Evolutionary conservation across 208 protist genomes (phyloP).

Genomic region (Vickermania ingenoplastis): DNA sequence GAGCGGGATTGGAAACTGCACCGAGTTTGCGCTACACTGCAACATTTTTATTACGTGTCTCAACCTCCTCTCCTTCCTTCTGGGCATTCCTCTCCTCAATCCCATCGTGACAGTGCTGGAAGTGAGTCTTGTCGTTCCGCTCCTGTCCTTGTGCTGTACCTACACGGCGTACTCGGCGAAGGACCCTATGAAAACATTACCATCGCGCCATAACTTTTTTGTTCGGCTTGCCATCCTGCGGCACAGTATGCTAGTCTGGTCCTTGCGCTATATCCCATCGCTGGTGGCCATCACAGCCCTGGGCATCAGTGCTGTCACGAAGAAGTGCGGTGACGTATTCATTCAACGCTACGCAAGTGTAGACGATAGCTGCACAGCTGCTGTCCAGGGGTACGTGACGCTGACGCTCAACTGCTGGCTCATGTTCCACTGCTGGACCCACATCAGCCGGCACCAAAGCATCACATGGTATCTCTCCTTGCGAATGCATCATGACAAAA

Average conservation of each 20-base stretch:
- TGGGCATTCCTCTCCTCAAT: constrained; percentile 53
- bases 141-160: constrained; percentile 66
- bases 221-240: constrained; percentile 71
- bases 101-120: constrained; percentile 64
- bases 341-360: constrained; percentile 10
- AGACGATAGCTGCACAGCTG: constrained; percentile 32
- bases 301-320: constrained; percentile 46
- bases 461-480: constrained; percentile 62
- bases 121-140: constrained; percentile 76
- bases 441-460: constrained; percentile 79
- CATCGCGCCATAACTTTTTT: constrained; percentile 77
- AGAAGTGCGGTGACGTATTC: constrained; percentile 16
- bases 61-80: constrained; percentile 42
- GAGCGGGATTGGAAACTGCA: constrained; percentile 77
- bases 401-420: constrained; percentile 87
- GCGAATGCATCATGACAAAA: constrained; percentile 54
- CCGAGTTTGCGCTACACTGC: constrained; percentile 75
- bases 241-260: constrained; percentile 73
- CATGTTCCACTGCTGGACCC: constrained; percentile 83
- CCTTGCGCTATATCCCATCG: constrained; percentile 63
- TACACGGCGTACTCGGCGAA: constrained; percentile 77
- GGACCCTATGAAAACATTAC: constrained; percentile 79
- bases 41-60: constrained; percentile 65
- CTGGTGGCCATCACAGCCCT: constrained; percentile 51
- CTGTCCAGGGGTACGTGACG: constrained; percentile 61